phyloP scores from a whole-genome alignment of 345 rosid genomes.

The Corymbia maculata region DNA sequence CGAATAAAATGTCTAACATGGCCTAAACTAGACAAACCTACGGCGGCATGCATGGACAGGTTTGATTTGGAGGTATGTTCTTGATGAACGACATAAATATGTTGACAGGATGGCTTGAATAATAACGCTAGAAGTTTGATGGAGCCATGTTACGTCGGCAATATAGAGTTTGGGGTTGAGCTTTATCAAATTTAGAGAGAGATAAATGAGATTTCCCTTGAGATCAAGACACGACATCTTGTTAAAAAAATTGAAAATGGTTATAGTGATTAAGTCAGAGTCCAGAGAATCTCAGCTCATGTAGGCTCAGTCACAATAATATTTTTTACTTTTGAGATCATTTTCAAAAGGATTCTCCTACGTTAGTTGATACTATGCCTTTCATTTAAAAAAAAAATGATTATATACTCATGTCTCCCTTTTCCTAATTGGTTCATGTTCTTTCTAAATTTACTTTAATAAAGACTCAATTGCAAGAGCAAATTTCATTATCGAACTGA shows the following conservation, averaged over 20 bases:
- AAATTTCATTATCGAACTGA: background rate
- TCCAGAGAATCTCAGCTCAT: background rate
- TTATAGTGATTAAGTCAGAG: background rate
- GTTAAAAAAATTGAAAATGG: background rate
- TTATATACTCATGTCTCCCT: background rate
- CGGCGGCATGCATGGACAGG: background rate
- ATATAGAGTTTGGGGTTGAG: background rate
- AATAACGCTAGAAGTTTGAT: background rate
- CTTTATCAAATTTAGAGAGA: background rate
- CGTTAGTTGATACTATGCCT: too few relatives aligned
- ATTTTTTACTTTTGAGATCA: background rate
- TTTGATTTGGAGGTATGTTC: background rate
- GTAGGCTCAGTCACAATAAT: background rate
- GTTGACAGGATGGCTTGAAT: background rate
- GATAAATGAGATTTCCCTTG: background rate
- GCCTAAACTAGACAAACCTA: background rate
- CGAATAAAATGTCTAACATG: background rate
- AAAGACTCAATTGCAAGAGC: background rate
- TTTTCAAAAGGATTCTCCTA: background rate
- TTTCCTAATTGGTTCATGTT: background rate
- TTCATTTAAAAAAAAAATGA: background rate
- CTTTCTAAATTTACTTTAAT: background rate
- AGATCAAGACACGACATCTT: background rate
- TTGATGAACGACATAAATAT: background rate
- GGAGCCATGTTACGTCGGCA: background rate